These are phyloP conservation scores for Grosmannia penicillata DNA, from an alignment of 2,329 filamentous ascomycete species.

Conservation along the genomic window DNA sequence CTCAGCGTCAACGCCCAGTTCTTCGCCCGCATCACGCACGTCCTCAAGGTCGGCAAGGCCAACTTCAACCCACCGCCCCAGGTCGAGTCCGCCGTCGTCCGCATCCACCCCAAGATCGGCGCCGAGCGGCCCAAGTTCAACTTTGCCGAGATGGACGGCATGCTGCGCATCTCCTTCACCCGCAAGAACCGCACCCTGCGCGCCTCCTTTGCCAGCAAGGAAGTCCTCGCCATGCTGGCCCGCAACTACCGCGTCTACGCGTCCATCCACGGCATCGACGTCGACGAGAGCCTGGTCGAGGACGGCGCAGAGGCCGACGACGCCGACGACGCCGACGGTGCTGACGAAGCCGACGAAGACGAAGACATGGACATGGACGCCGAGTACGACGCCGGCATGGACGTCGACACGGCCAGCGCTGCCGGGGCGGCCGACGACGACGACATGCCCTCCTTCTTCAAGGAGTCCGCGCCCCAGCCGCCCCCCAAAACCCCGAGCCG, in stretches of 20 bases:
- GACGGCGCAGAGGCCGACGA: conserved; percentile 27
- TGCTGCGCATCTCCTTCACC: conserved; percentile 66
- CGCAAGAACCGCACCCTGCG: conserved; percentile 85
- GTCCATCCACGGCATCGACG: conserved; percentile 64
- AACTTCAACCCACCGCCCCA: conserved; percentile 93
- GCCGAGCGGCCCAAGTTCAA: conserved; percentile 65
- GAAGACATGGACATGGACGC: conserved; percentile 25
- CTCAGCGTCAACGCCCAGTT: conserved; percentile 89
- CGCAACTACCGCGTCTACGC: conserved; percentile 84
- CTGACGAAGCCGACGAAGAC: conserved; percentile 35
- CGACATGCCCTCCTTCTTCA: conserved; percentile 74
- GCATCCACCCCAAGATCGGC: conserved; percentile 76
- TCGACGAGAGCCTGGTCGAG: conserved; percentile 52
- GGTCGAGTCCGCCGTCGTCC: conserved; percentile 82
- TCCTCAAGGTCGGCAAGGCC: conserved; percentile 86
- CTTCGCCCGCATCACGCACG: conserved; percentile 50
- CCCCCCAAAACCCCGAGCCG: conserved; percentile 47
- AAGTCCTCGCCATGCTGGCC: conserved; percentile 70
- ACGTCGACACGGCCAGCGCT: conserved; percentile 35
- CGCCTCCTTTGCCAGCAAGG: conserved; percentile 61
- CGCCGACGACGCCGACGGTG: conserved; percentile 25
- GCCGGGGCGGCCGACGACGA: conserved; percentile 41
- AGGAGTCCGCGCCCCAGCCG: conserved; percentile 36
- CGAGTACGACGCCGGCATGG: conserved; percentile 31
- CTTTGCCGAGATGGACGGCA: conserved; percentile 90